phyloP scores from a whole-genome alignment of 192 early-diverging fungal species.

The Entophlyctis luteolus region DNA sequence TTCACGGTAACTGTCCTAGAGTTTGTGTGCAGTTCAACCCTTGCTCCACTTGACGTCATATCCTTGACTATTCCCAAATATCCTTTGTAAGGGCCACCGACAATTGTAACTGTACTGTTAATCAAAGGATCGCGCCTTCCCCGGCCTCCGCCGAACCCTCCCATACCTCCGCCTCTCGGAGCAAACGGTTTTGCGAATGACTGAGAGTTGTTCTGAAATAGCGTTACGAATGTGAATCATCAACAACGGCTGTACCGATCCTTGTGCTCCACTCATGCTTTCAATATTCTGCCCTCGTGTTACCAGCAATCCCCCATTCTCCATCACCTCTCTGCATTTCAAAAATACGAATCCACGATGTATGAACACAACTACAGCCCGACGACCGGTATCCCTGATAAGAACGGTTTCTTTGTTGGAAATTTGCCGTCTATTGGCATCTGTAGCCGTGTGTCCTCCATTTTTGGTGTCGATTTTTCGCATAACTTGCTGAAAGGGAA shows the following conservation, averaged over 20 bases:
- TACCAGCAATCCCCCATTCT: constrained; percentile 76
- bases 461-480: constrained; percentile 58
- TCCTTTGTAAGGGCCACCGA: constrained; percentile 90
- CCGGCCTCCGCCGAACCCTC: constrained; percentile 43
- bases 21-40: constrained; percentile 93
- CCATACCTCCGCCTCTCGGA: constrained; percentile 31
- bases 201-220: constrained; percentile 9
- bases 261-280: constrained; percentile 15
- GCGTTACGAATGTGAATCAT: too few species aligned
- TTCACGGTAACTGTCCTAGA: constrained; percentile 75
- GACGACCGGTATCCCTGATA: constrained; percentile 50
- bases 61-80: constrained; percentile 96
- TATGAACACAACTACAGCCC: constrained; percentile 76
- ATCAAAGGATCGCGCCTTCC: constrained; percentile 54
- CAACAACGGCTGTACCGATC: constrained; percentile 13
- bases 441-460: constrained; percentile 36
- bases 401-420: constrained; percentile 68
- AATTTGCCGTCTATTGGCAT: constrained; percentile 50
- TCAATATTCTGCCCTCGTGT: constrained; percentile 59
- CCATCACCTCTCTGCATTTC: constrained; percentile 65
- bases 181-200: constrained; percentile 19
- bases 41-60: constrained; percentile 59
- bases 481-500: constrained; percentile 67
- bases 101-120: constrained; percentile 77
- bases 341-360: constrained; percentile 79